Evolutionary conservation across 306 rosid genomes (phyloP), one percentile per base, ranked within the genome.

Genomic region (Ormosia semicastrata): DNA sequence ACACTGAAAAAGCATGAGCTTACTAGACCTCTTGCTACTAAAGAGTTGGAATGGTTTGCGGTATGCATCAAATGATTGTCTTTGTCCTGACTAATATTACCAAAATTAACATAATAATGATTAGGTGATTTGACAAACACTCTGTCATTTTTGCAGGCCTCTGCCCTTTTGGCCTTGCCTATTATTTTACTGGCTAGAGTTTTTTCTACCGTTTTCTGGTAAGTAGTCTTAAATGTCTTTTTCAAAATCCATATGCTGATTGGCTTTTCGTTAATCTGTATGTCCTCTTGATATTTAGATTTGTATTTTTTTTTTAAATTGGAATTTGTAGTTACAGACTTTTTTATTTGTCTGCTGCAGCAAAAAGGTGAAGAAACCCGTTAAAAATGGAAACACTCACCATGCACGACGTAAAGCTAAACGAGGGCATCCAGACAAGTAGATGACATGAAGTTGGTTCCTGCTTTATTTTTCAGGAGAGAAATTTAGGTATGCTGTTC

Each of bases 11-110:
- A 81, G 82, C 93, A 96, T 37, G 99, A 96, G 73, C 86, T 96
- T 74, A 93, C 92, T 14, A 89, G 85, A 69, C 85, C 94, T 70
- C 95, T 96, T 81, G 97, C 99, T 37, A 93, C 94, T 13, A 91
- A 87, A 84, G 99, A 96, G 86, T 89, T 92, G 84, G 99, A 85
- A 83, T 93, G 97, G 99, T 96, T 96, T 92, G 98, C 85, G 90
- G 99, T 96, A 88, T 66, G 94, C 66, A 60, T 85, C 17, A 13
- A 49, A 67, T 44, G 80, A 44, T 77, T 82, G 37, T 80, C 24
- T 37, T 12, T 80, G 29, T 49, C 52, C 33, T 76, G 12, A 49
- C 34, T 43, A 9, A 33, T 77, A 43, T 71, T 49, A 2, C 53
- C 58, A 33, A 32, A 53, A 57, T 76, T 30, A 24, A 3, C 53